Base-by-base conservation (phyloP, 305 asterid species). In the Salvia sclarea region DNA sequence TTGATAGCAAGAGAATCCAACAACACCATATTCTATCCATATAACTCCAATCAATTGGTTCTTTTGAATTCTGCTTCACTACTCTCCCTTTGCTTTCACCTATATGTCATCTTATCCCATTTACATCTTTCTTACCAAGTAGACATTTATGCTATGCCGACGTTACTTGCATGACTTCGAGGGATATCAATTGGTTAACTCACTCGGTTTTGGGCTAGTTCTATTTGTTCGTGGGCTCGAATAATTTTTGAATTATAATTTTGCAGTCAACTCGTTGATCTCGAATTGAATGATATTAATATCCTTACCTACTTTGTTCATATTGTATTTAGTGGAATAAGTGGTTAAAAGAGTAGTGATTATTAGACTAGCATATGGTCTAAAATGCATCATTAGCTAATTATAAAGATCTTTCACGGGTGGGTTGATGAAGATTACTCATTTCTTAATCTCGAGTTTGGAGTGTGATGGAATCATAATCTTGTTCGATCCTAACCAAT, bases 1-100 rank as follows among this genome's bases (percentile, higher is more conserved):
- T 50, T 70, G 76, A 65, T 60, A 38, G 9, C 30, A 66, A 45
- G 68, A 56, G 62, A 67, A 71, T 67, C 70, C 65, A 40, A 12
- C 25, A 11, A 0, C 6, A 44, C 73, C 33, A 4, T 14, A 25
- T 61, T 53, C 64, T 52, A 74, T 73, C 82, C 74, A 52, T 5
- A 57, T 35, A 22, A 37, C 43, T 68, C 69, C 73, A 67, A 52
- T 59, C 70, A 16, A 67, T 64, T 57, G 33, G 43, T 33, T 66
- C 61, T 37, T 30, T 49, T 43, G 61, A 61, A 61, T 43, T 65
- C 25, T 63, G 50, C 37, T 28, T 64, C 66, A 13, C 55, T 17
- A 24, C 10, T 44, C 28, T 43, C 45, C 9, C 6, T 8, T 44
- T 63, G 6, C 38, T 10, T 0, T 37, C 22, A 33, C 48, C 12